Evolutionary conservation across 306 rosid genomes (phyloP), one percentile per base, ranked within the genome.

Genomic region (Fragaria nilgerrensis): DNA sequence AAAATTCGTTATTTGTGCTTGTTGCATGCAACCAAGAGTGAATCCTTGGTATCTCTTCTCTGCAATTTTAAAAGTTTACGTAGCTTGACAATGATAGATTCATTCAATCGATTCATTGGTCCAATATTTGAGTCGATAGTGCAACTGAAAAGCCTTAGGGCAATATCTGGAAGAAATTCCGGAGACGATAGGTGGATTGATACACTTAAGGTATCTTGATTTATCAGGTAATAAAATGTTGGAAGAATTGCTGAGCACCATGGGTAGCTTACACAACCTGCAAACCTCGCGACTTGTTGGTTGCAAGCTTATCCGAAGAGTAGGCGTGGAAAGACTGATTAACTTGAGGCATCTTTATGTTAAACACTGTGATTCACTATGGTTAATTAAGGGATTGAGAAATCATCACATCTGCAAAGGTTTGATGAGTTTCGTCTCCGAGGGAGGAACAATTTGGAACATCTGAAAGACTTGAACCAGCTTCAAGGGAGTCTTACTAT

Each of bases 311-410:
- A 39, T 5, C 9, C 2, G 1, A 8, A 14, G 12, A 22, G n/a
- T 47, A 1, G 78, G 8, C 5, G 23, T 63, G 11, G 9, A 20
- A 47, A 32, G 50, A 17, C 62, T 63, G 3, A 37, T 32, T 12
- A 63, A 47, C 34, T 19, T 63, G 64, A 29, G 58, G n/a, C 62
- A 49, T 32, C 68, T 75, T 25, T 7, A 48, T 34, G 32, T 65
- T 10, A 1, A 0, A 0, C 0, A 0, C 2, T 5, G 5, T 5
- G 0, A 0, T 13, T 0, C 0, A 0, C 10, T 43, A 1, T 0
- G 1, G 15, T 7, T 34, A 14, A 49, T 32, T 3, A 0, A 48
- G 37, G 45, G 0, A 12, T 75, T 17, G 39, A 45, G 8, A 12
- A 49, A n/a, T 75, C 49, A 64, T n/a, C 49, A 19, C 2, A 19